Conservation (phyloP, 192 early-diverging fungal genomes). For the Umbelopsis vinacea region DNA sequence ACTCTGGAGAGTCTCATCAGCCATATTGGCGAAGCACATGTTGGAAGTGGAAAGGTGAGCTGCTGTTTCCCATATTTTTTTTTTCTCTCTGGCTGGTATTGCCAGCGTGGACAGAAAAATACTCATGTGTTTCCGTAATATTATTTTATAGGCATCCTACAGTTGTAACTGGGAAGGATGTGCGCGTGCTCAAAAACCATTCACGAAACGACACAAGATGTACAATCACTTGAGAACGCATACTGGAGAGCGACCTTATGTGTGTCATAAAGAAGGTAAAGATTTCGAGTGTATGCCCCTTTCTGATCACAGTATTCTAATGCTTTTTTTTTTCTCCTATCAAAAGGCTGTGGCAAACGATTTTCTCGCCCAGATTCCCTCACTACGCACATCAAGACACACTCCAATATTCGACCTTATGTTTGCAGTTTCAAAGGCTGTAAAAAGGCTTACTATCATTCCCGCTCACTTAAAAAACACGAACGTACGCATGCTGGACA, state of each 20-base stretch:
- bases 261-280: slow-evolving; percentile 55
- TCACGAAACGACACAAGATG: slow-evolving; percentile 73
- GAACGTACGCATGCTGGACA: slow-evolving; percentile 56
- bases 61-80: too few relatives aligned
- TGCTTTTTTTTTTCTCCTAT: neutral
- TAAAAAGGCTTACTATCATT: slow-evolving; percentile 64
- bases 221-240: slow-evolving; percentile 76
- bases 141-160: slow-evolving; percentile 44
- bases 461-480: slow-evolving; percentile 62
- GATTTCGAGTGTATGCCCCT: too few relatives aligned
- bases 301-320: too few relatives aligned
- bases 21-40: slow-evolving; percentile 56
- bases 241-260: slow-evolving; percentile 77
- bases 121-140: too few relatives aligned
- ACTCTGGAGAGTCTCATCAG: slow-evolving; percentile 50
- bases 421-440: slow-evolving; percentile 54
- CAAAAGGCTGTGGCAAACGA: slow-evolving; percentile 62
- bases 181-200: slow-evolving; percentile 59
- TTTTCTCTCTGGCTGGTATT: too few relatives aligned
- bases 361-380: slow-evolving; percentile 74
- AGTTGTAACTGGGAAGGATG: slow-evolving; percentile 59
- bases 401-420: slow-evolving; percentile 59
- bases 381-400: slow-evolving; percentile 62
- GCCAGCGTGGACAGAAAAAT: too few relatives aligned
- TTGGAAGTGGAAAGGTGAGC: slow-evolving; percentile 62